Base-by-base conservation (phyloP, 2,329 filamentous ascomycete genomes). In the Emmonsiellopsis sp. region DNA sequence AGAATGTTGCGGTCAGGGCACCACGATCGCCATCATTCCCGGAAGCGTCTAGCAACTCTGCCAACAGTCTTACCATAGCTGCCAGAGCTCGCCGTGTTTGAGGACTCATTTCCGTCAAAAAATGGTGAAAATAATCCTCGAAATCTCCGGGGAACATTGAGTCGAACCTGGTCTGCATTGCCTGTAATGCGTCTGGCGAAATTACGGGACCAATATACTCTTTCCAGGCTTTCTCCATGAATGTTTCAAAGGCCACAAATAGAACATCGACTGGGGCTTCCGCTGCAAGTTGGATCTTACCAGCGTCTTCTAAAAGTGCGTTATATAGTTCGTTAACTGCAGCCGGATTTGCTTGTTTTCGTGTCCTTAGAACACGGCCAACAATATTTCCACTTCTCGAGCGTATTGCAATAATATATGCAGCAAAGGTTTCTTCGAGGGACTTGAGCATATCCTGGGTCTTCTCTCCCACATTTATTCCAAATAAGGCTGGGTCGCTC, bases 161-260 rank as follows among this genome's bases (percentile, higher is more conserved):
- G 51, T 72, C 70, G 56, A 72, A 74, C 46, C 70, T 71, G 32
- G 55, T 63, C 50, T 94, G 90, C n/a, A 97, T 76, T 1, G 83
- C 82, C 53, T 86, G 81, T 39, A 96, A 76, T 5, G 83, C 79
- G 46, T 85, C 77, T 51, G 82, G 77, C 1, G 87, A 83, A 67
- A 97, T 83, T 53, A 97, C 82, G 2, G 88, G 83, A 0, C 92
- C 92, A 77, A 96, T 90, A 61, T 88, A 85, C 59, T 92, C 87
- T 55, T 81, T 84, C 92, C 92, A 97, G 10, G 88, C 90, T 57
- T 90, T 85, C 55, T 83, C 84, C 56, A 96, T 74, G 61, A 96
- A 97, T 57, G 94, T 96, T 67, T 96, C 91, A 66, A 96, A 97
- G 0, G 91, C 87, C 31, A 87, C 86, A 64, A 96, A 95, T 5